Evolutionary conservation across 768 basidiomycete genomes (phyloP).

Genomic region (Termitomyces sp.): DNA sequence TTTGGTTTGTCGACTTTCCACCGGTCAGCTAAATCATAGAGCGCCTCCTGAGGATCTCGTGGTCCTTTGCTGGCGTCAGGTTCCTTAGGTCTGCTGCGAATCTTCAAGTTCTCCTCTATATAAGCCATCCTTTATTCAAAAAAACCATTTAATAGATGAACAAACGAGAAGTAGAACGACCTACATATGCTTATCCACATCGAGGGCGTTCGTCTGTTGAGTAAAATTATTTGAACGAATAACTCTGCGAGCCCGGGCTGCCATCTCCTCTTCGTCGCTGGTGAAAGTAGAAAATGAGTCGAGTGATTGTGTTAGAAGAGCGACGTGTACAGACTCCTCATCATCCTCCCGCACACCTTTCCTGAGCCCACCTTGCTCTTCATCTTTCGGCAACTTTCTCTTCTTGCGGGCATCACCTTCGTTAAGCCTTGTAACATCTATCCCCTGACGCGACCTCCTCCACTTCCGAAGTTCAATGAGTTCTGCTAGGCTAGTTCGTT

Average conservation of each 20-base stretch:
- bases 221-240: constrained; percentile 93
- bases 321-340: constrained; percentile 50
- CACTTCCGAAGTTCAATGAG: constrained; percentile 82
- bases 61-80: constrained; percentile 39
- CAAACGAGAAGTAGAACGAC: constrained; percentile 22
- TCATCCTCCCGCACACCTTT: constrained; percentile 50
- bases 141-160: not conserved
- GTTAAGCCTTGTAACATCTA: constrained; percentile 81
- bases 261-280: constrained; percentile 63
- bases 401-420: constrained; percentile 80
- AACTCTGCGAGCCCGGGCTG: constrained; percentile 67
- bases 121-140: constrained; percentile 81
- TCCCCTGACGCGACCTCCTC: constrained; percentile 70
- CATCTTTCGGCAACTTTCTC: constrained; percentile 52
- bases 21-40: constrained; percentile 68
- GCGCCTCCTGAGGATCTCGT: constrained; percentile 72
- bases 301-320: not conserved
- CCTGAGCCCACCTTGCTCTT: constrained; percentile 52
- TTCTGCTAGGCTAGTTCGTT: constrained; percentile 61
- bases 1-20: constrained; percentile 59
- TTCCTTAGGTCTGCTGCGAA: constrained; percentile 54
- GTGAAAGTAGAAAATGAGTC: not conserved
- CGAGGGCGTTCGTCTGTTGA: constrained; percentile 91
- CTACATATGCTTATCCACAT: constrained; percentile 98
- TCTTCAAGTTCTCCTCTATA: constrained; percentile 89